Evolutionary conservation across 2,329 filamentous ascomycete species (phyloP).

Genomic region (Aspergillus hiratsukae): DNA sequence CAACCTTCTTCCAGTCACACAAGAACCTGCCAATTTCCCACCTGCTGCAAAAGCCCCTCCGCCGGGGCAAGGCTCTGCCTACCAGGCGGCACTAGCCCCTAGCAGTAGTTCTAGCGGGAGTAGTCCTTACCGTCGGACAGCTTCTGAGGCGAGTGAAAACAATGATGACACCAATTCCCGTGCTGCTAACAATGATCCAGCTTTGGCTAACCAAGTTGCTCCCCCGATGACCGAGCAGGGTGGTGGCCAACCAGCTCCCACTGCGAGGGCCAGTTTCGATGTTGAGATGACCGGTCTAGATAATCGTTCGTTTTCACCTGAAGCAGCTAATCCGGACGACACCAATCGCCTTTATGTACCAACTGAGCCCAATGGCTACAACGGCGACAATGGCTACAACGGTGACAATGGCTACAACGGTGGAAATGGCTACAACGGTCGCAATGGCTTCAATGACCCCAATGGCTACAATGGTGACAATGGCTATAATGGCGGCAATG

Average conservation of each 20-base stretch:
- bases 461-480: neutral
- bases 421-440: too few species aligned
- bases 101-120: too few species aligned
- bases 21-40: neutral
- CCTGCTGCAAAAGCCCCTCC: neutral
- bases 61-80: neutral
- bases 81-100: too few species aligned
- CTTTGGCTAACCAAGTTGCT: neutral
- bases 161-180: neutral
- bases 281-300: too few species aligned
- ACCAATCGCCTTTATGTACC: too few species aligned
- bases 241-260: neutral
- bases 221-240: neutral
- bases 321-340: neutral
- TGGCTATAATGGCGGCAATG: too few species aligned
- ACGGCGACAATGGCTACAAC: too few species aligned
- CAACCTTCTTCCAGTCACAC: neutral
- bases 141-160: neutral
- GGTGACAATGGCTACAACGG: too few species aligned
- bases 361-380: neutral
- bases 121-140: neutral
- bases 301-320: neutral
- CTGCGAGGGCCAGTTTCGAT: neutral
- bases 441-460: too few species aligned
- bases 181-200: neutral